A percentile compares a stretch with the other conserved stretches of the same genome.
These are phyloP conservation scores for Xylaria sp. DNA, from an alignment of 495 filamentous ascomycete genomes.

Conservation along the genomic window DNA sequence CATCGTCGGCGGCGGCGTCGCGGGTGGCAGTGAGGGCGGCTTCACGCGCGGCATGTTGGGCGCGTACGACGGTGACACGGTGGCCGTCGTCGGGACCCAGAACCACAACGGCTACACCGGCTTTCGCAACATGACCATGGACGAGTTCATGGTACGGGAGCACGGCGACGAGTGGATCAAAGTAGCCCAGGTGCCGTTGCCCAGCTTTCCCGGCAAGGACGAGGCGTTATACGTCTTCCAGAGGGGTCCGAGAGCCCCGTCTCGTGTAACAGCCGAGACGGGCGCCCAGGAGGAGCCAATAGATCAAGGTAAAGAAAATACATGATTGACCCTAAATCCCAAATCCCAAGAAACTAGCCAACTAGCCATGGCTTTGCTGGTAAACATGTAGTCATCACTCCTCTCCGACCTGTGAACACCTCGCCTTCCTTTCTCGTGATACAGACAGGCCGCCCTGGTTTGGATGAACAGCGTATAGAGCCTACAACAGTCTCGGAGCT, in stretches of 20 bases:
- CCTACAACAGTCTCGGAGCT: neutral
- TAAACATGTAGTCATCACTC: neutral
- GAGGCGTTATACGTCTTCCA: slow-evolving; percentile 61
- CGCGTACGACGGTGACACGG: slow-evolving; percentile 61
- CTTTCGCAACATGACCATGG: slow-evolving; percentile 60
- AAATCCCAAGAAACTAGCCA: neutral
- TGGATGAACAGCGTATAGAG: neutral
- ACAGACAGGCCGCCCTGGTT: neutral
- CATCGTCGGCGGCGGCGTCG: slow-evolving; percentile 54
- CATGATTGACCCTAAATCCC: neutral
- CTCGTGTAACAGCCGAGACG: neutral
- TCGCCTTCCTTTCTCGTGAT: neutral
- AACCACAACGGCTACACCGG: slow-evolving; percentile 69
- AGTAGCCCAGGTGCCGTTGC: slow-evolving; percentile 56
- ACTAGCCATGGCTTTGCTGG: neutral
- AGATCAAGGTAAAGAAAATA: slow-evolving; percentile 22
- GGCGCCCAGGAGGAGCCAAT: neutral
- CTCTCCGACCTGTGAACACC: neutral
- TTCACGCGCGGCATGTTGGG: slow-evolving; percentile 62
- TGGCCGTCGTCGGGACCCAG: slow-evolving; percentile 69
- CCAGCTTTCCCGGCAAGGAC: slow-evolving; percentile 63
- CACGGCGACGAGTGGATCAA: slow-evolving; percentile 46
- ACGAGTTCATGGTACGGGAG: slow-evolving; percentile 61
- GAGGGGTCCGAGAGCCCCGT: slow-evolving; percentile 38
- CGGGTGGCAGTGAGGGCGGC: slow-evolving; percentile 40